These are phyloP conservation scores for Naganishia sp. DNA, from an alignment of 1,284 basidiomycete genomes.

Conservation along the genomic window DNA sequence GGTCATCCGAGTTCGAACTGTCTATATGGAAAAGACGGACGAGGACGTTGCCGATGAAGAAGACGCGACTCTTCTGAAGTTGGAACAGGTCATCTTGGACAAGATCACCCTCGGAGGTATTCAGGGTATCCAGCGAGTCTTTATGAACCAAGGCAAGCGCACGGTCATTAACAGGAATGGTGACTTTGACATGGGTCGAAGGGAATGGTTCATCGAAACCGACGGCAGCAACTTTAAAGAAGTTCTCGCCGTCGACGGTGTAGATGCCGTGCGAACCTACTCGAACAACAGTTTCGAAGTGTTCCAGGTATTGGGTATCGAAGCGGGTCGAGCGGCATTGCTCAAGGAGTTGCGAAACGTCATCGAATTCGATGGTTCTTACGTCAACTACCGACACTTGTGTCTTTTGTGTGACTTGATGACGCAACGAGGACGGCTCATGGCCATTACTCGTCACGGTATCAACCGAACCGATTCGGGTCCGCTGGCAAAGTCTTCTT, in stretches of 20 bases:
- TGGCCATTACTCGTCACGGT: constrained; percentile 99
- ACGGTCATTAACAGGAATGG: constrained; percentile 63
- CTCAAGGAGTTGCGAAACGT: constrained; percentile 89
- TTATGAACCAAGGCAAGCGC: constrained; percentile 87
- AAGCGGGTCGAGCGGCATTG: constrained; percentile 91
- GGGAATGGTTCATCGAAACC: constrained; percentile 97
- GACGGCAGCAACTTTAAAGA: constrained; percentile 93
- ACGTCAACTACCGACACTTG: constrained; percentile 98
- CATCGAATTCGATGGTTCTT: constrained; percentile 99
- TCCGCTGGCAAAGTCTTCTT: constrained; percentile 96
- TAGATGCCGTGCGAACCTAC: constrained; percentile 87
- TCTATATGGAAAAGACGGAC: constrained; percentile 84
- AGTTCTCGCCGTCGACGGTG: constrained; percentile 92
- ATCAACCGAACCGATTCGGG: constrained; percentile 98
- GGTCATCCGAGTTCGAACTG: constrained; percentile 88
- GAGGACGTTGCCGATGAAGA: constrained; percentile 78
- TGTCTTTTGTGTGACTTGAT: constrained; percentile 95
- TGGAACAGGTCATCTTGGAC: constrained; percentile 95
- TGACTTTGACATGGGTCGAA: constrained; percentile 58
- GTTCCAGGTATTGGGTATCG: constrained; percentile 95
- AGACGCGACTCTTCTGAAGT: constrained; percentile 94
- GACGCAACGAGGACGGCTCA: constrained; percentile 92
- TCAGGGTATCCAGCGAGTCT: constrained; percentile 85
- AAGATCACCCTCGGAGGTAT: constrained; percentile 95
- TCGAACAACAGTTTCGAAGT: constrained; percentile 98